Conservation (phyloP, 345 rosid genomes). For the Bretschneidera sinensis region DNA sequence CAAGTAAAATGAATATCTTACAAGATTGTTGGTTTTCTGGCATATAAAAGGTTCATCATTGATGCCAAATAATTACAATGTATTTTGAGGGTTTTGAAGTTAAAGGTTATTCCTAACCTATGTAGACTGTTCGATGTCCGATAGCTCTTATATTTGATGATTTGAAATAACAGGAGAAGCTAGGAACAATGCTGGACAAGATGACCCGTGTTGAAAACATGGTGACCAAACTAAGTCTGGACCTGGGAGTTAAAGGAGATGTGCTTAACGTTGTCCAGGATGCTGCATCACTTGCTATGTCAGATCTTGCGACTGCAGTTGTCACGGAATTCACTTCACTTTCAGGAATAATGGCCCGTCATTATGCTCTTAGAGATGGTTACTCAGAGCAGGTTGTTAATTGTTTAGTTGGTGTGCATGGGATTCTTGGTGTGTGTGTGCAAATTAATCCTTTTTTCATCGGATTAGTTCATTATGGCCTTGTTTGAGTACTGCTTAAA, state of each 20-base stretch:
- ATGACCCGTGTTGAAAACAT: constrained; percentile 55
- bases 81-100: not conserved
- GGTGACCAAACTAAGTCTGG: constrained; percentile 45
- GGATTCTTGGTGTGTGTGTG: not conserved
- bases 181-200: constrained; percentile 95
- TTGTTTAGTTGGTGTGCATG: constrained; percentile 10
- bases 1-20: too few relatives aligned
- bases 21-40: too few relatives aligned
- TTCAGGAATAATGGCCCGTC: constrained; percentile 93
- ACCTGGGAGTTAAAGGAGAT: constrained; percentile 46
- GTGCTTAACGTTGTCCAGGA: constrained; percentile 49
- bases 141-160: constrained; percentile 12
- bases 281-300: constrained; percentile 94
- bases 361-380: constrained; percentile 94
- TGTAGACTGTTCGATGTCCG: constrained; percentile 9
- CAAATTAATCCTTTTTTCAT: too few relatives aligned
- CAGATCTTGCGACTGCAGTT: constrained; percentile 90
- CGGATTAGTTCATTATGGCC: too few relatives aligned
- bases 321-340: constrained; percentile 91
- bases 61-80: not conserved
- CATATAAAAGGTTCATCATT: too few relatives aligned
- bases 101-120: not conserved
- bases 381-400: constrained; percentile 69
- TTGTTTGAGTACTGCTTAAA: too few relatives aligned
- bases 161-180: constrained; percentile 63